These are phyloP conservation scores for Pseudogymnoascus destructans DNA, from an alignment of 2,329 filamentous ascomycete species.

Conservation along the genomic window DNA sequence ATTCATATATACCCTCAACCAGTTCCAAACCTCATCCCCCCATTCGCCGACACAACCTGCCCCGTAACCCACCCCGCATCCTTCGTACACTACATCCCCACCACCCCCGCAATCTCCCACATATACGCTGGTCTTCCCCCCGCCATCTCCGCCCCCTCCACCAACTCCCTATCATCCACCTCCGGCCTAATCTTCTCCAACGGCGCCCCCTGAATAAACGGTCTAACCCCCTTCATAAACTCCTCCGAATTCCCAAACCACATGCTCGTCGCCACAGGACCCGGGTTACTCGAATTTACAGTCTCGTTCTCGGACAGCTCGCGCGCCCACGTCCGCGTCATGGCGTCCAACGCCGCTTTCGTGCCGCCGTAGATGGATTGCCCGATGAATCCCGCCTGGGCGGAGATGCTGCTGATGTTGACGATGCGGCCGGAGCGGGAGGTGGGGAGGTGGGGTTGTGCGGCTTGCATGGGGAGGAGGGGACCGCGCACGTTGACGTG, in stretches of 20 bases:
- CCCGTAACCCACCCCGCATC: constrained; percentile 71
- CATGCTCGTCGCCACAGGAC: constrained; percentile 55
- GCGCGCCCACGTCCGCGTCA: constrained; percentile 55
- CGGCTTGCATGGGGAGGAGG: constrained; percentile 62
- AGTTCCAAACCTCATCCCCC: constrained; percentile 48
- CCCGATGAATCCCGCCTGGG: constrained; percentile 41
- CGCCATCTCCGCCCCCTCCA: constrained; percentile 42
- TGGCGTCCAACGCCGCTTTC: constrained; percentile 53
- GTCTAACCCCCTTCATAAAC: constrained; percentile 46
- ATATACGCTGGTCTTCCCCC: constrained; percentile 51
- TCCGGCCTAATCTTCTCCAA: constrained; percentile 45
- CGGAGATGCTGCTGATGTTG: constrained; percentile 46
- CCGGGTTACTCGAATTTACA: constrained; percentile 54
- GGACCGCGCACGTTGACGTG: constrained; percentile 73
- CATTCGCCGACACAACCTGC: constrained; percentile 68
- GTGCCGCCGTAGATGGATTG: constrained; percentile 53
- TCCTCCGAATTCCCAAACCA: constrained; percentile 41
- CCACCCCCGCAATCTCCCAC: constrained; percentile 59
- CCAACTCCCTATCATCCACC: constrained; percentile 48
- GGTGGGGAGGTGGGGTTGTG: constrained; percentile 52
- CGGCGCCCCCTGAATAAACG: constrained; percentile 51
- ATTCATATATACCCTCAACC: not conserved
- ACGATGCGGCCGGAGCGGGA: constrained; percentile 55
- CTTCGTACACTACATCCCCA: constrained; percentile 59
- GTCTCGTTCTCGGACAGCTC: constrained; percentile 49